Conservation (phyloP, 768 basidiomycete species). For the Tricholoma matsutake region DNA sequence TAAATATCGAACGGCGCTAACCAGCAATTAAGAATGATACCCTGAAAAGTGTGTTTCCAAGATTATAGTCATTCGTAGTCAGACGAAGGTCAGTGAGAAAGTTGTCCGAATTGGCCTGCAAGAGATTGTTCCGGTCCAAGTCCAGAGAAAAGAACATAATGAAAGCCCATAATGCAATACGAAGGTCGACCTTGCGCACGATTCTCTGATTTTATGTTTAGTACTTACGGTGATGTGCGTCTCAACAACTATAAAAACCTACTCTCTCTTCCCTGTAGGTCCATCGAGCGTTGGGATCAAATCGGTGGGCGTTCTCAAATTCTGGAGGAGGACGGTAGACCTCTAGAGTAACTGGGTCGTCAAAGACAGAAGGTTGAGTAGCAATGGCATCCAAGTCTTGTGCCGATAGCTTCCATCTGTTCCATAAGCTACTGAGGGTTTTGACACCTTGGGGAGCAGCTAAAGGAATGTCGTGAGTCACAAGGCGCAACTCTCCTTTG, state of each 20-base stretch:
- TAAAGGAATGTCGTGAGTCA: constrained; percentile 20
- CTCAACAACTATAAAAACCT: constrained; percentile 7
- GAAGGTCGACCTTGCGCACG: constrained; percentile 58
- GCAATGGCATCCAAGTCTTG: constrained; percentile 49
- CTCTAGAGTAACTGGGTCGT: constrained; percentile 49
- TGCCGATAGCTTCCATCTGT: constrained; percentile 24
- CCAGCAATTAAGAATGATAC: constrained; percentile 45
- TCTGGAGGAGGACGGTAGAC: constrained; percentile 48
- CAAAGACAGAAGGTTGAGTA: constrained; percentile 62
- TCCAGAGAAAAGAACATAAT: constrained; percentile 65
- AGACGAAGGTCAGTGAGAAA: constrained; percentile 59
- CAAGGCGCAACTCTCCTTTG: constrained; percentile 1
- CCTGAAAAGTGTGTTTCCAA: constrained; percentile 59
- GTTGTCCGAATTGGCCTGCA: constrained; percentile 68
- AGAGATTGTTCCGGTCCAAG: constrained; percentile 57
- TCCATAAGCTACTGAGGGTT: constrained; percentile 26
- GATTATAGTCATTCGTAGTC: constrained; percentile 62
- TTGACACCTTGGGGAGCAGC: constrained; percentile 26
- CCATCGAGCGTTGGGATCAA: constrained; percentile 66
- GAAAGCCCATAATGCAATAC: constrained; percentile 58
- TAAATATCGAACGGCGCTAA: constrained; percentile 9
- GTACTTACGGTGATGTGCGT: neutral
- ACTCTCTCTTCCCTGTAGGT: constrained; percentile 68
- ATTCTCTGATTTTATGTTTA: constrained; percentile 31
- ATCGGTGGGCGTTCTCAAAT: constrained; percentile 62